Evolutionary conservation across 164 flowering plant species (phyloP).

Genomic region (Vitis amurensis): DNA sequence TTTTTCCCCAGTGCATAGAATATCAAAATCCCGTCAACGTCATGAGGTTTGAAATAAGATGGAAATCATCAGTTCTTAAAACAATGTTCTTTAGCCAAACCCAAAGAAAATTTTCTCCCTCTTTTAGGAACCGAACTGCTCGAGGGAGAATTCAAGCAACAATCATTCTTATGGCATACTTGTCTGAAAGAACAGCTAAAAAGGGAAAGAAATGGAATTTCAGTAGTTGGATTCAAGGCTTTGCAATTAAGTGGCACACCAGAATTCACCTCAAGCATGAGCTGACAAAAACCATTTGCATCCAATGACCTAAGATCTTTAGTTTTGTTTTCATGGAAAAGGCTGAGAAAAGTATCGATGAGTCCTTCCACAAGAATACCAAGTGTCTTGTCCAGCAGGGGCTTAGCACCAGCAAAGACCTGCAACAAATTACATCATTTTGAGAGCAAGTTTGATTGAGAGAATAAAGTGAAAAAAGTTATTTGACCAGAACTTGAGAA

Average conservation of each 20-base stretch:
- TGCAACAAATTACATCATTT: conserved; percentile 22
- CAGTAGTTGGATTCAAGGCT: neutral
- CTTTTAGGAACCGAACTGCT: too few relatives aligned
- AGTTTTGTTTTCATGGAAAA: conserved; percentile 68
- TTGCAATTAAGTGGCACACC: neutral
- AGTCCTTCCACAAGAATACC: conserved; percentile 97
- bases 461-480: neutral
- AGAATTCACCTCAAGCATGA: conserved; percentile 89
- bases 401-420: conserved; percentile 96
- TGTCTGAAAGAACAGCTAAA: neutral
- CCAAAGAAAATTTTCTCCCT: neutral
- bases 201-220: neutral
- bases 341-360: conserved; percentile 86
- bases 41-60: neutral
- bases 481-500: too few relatives aligned
- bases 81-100: neutral
- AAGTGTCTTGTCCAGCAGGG: conserved; percentile 80
- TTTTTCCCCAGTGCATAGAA: neutral
- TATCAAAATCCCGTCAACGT: neutral
- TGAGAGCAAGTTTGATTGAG: neutral
- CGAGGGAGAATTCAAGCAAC: too few relatives aligned
- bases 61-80: neutral
- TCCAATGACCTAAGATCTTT: conserved; percentile 80
- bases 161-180: neutral
- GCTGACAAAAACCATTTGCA: conserved; percentile 97